These are phyloP conservation scores for Trichaptum fuscoviolaceum DNA, from an alignment of 768 basidiomycete species.

Conservation along the genomic window DNA sequence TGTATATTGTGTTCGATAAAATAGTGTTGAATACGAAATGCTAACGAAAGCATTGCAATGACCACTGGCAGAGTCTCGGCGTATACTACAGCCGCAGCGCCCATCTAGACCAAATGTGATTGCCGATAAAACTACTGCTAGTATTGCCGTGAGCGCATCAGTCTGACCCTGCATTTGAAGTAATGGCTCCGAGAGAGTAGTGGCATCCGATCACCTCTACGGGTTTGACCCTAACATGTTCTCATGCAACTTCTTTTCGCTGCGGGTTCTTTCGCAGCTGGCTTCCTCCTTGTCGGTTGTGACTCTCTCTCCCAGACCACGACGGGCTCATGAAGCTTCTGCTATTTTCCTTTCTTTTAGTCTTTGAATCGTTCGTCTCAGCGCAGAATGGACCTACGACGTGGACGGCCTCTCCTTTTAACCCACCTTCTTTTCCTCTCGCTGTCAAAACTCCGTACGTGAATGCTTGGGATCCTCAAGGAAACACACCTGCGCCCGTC, in stretches of 20 bases:
- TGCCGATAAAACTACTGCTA: too few species aligned
- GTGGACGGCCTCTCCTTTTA: slow-evolving; percentile 3
- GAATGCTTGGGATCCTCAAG: slow-evolving; percentile 7
- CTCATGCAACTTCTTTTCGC: background rate
- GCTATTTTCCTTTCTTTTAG: background rate
- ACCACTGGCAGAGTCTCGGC: too few species aligned
- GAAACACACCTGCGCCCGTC: background rate
- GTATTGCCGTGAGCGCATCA: too few species aligned
- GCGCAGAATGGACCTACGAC: background rate
- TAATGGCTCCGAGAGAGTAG: too few species aligned
- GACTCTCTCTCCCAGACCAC: background rate
- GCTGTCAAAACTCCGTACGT: slow-evolving; percentile 8
- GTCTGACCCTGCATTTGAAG: too few species aligned
- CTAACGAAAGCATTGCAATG: too few species aligned
- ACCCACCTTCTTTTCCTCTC: slow-evolving; percentile 9
- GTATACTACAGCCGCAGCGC: too few species aligned
- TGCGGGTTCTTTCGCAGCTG: too few species aligned
- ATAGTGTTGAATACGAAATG: too few species aligned
- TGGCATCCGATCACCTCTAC: background rate
- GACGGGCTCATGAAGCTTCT: background rate
- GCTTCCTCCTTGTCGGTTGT: background rate
- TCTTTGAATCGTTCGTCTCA: background rate
- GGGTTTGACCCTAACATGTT: background rate
- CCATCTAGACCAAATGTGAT: too few species aligned
- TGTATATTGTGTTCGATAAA: too few species aligned